These are phyloP conservation scores for Isabelozyma heimii DNA, from an alignment of 805 yeast genomes.

Conservation along the genomic window DNA sequence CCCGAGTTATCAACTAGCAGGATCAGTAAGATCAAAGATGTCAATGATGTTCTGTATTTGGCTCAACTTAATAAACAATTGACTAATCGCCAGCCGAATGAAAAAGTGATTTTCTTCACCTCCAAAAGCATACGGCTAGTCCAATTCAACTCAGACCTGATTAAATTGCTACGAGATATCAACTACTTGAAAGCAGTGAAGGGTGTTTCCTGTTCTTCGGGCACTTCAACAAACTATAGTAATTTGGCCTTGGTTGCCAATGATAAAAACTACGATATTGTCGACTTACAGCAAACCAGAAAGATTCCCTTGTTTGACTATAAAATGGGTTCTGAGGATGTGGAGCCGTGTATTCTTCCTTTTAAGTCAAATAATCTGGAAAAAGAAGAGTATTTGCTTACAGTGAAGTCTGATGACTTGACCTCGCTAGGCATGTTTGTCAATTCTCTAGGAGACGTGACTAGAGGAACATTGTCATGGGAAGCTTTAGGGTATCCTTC, in stretches of 20 bases:
- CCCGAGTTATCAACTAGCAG: conserved; percentile 40
- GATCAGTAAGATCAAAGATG: conserved; percentile 35
- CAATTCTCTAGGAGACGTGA: conserved; percentile 36
- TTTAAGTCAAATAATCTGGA: conserved; percentile 15
- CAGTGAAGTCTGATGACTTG: conserved; percentile 28
- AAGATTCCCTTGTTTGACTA: conserved; percentile 36
- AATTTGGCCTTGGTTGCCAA: conserved; percentile 34
- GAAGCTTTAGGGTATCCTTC: conserved; percentile 32
- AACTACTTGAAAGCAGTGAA: conserved; percentile 23
- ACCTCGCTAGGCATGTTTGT: conserved; percentile 42
- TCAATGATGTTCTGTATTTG: conserved; percentile 27
- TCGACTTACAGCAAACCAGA: conserved; percentile 30
- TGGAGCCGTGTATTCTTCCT: conserved; percentile 22
- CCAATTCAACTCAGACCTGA: conserved; percentile 21
- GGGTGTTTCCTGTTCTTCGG: conserved; percentile 26
- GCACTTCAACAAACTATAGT: conserved; percentile 23
- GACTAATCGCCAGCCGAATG: conserved; percentile 8
- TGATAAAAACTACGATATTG: conserved; percentile 29
- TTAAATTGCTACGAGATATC: conserved; percentile 32
- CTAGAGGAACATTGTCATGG: conserved; percentile 42
- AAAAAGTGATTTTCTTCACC: conserved; percentile 30
- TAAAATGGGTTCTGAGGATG: conserved; percentile 6
- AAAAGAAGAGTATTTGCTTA: conserved; percentile 30
- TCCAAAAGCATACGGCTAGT: conserved; percentile 28
- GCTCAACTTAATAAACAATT: conserved; percentile 1